These are phyloP conservation scores for Auricularia cornea DNA, from an alignment of 768 basidiomycete species.

Conservation along the genomic window DNA sequence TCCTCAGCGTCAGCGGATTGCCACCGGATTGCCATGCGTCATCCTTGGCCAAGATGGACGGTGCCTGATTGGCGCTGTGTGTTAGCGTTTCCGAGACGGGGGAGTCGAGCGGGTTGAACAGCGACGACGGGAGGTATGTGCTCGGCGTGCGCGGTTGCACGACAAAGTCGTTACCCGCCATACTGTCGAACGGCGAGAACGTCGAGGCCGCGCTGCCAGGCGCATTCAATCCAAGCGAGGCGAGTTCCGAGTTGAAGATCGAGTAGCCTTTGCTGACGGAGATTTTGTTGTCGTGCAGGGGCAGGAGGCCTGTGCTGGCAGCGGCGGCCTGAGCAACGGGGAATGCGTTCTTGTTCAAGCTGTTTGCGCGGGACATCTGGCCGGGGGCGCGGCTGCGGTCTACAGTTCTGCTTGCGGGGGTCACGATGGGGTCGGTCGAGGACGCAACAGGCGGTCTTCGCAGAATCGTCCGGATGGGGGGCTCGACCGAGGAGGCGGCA, in stretches of 20 bases:
- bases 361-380: not conserved
- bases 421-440: not conserved
- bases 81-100: not conserved
- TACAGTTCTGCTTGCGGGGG: not conserved
- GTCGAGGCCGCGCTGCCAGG: conserved; percentile 13
- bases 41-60: not conserved
- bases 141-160: not conserved
- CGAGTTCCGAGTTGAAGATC: conserved; percentile 33
- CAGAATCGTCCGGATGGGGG: not conserved
- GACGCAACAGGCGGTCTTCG: not conserved
- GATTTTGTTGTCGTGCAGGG: conserved; percentile 1
- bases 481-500: not conserved
- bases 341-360: not conserved
- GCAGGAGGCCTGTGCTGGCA: conserved; percentile 1
- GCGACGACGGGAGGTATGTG: conserved; percentile 1
- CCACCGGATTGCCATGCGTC: not conserved
- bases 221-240: conserved; percentile 11
- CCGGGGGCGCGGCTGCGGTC: not conserved
- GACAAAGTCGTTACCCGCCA: conserved; percentile 14
- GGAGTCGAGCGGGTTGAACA: conserved; percentile 5
- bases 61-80: not conserved
- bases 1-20: not conserved
- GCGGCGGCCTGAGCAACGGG: not conserved
- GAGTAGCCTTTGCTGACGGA: conserved; percentile 25
- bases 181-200: conserved; percentile 51